Evolutionary conservation across 1,284 basidiomycete genomes (phyloP), one percentile per base, ranked within the genome.

Genomic region (Coniophora puteana): DNA sequence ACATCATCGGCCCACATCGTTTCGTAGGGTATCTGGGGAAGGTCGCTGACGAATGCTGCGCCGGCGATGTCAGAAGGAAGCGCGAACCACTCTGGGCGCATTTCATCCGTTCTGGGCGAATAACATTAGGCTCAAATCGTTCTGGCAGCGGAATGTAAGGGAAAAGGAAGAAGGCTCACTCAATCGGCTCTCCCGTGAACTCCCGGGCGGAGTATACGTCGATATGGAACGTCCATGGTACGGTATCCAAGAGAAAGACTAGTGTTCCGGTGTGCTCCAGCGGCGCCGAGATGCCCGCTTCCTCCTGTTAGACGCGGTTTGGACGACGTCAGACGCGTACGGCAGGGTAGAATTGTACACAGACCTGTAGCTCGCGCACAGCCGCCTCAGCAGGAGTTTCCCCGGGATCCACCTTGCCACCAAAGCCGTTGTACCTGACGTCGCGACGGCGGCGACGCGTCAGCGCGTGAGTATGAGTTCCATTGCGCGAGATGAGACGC

Each of bases 211-310:
- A 66, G 51, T 78, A 89, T 3, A 88, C 66, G 34, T 83, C 77
- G 43, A 88, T 81, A 40, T 85, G 71, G 49, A 81, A 82, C 1
- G 80, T 80, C 55, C 67, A 71, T 32, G 78, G 72, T 4, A 63
- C 55, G 3, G 65, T 72, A 31, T 72, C 65, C 24, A 58, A 66
- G 20, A 77, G 59, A 56, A 87, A 89, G 41, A 87, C 63, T 13
- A 88, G 58, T 3, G 68, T 74, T 5, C 84, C 85, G 33, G 68
- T 72, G 41, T 78, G 74, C 38, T 67, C 58, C 10, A 89, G 66
- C 2, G 72, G 63, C 0, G 83, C 79, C 12, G 63, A 66, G 30
- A 91, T 78, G 0, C 87, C 83, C 4, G 85, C 76, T 63, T 91
- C 88, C 68, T 92, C 88, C 88, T 91, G 48, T 24, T 18, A 22